Evolutionary conservation across 345 rosid genomes (phyloP), one percentile per base, ranked within the genome.

Genomic region (Euphorbia lathyris): DNA sequence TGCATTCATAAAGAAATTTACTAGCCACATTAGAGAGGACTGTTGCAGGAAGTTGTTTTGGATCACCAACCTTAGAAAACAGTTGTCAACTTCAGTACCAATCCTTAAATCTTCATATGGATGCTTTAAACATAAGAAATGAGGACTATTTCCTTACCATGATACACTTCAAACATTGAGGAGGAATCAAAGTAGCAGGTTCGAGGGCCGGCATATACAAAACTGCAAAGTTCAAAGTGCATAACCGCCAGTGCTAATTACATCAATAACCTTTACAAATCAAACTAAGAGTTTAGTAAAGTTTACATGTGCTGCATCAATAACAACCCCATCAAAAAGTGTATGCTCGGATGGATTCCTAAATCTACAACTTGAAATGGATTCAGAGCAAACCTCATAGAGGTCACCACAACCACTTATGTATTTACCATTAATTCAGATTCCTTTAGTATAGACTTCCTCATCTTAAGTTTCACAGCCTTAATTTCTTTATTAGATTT

Each of bases 11-110:
- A 55, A 83, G 78, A 78, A 80, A 94, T 81, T 91, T 91, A 84
- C 98, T 90, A 14, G 97, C 98, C 74, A 90, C 73, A 69, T 83
- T 88, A 12, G 98, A 94, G 67, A 94, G 93, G 69, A 94, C 98
- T 5, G 98, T 94, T 40, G 98, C 97, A 57, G 98, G 98, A 74
- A 94, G 98, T 76, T 94, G 97, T 82, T 90, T 94, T 52, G 98
- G 97, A 77, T 94, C 98, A 59, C 98, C 98, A 79, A 91, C 98
- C 98, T 94, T 6, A 70, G 4, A 71, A 61, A 70, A 72, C 20
- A 71, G 67, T 16, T 25, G 30, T 26, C 14, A 29, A 59, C 58
- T 69, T 71, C 72, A 75, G 68, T 50, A 38, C 65, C 50, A 56
- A 67, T 52, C 16, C 36, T n/a, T 10, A 34, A 22, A 27, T 10